Evolutionary conservation across 306 rosid species (phyloP).

Genomic region (Ammopiptanthus mongolicus): DNA sequence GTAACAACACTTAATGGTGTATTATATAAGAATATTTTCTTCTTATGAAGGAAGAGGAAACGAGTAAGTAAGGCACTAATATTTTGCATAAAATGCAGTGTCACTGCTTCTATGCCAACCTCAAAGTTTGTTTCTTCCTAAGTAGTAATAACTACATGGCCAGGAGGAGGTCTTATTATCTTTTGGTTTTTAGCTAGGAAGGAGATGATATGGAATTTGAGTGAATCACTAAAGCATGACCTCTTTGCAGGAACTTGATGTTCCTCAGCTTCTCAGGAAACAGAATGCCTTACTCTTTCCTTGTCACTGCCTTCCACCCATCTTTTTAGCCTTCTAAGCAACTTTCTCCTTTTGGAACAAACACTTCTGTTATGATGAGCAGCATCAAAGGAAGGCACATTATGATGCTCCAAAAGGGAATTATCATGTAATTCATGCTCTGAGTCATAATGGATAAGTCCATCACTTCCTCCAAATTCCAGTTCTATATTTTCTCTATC

Average conservation of each 20-base stretch:
- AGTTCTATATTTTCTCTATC: constrained; percentile 16
- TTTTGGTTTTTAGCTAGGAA: neutral
- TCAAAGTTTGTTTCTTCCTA: neutral
- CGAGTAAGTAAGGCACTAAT: neutral
- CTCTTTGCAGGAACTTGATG: too few species aligned
- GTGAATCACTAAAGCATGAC: too few species aligned
- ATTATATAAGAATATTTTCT: neutral
- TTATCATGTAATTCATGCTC: constrained; percentile 30
- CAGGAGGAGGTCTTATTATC: neutral
- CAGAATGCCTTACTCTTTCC: constrained; percentile 19
- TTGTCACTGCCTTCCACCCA: constrained; percentile 59
- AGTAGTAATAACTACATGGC: neutral
- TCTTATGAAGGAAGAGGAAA: neutral
- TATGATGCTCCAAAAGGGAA: constrained; percentile 24
- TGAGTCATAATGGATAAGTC: constrained; percentile 26
- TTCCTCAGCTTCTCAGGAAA: constrained; percentile 22
- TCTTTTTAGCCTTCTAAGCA: constrained; percentile 40
- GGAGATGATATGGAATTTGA: neutral
- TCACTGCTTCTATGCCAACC: neutral
- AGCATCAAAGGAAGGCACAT: constrained; percentile 25
- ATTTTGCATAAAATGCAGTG: neutral
- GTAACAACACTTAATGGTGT: neutral
- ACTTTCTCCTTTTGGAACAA: constrained; percentile 34
- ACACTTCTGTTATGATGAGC: constrained; percentile 6
- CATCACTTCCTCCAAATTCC: constrained; percentile 28